phyloP scores from a whole-genome alignment of 2,329 filamentous ascomycete genomes.

The Hymenoscyphus linearis region DNA sequence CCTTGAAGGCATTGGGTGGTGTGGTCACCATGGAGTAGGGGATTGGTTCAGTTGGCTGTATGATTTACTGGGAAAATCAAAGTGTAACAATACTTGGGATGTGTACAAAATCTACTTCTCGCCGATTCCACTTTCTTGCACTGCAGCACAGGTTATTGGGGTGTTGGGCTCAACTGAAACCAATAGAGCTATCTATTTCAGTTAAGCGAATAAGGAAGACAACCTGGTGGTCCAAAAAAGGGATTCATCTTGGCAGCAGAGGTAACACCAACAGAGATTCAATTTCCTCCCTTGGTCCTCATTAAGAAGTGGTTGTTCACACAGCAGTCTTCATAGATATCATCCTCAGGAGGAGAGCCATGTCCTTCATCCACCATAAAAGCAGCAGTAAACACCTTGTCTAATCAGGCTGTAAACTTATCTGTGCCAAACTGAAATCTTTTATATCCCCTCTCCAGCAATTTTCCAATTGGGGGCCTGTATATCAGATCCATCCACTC shows the following conservation, averaged over 20 bases:
- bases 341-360: not conserved
- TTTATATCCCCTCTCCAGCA: too few relatives aligned
- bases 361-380: not conserved
- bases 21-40: slow-evolving; percentile 84
- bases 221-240: too few relatives aligned
- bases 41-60: slow-evolving; percentile 14
- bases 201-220: too few relatives aligned
- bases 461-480: not conserved
- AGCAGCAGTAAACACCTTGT: not conserved
- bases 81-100: slow-evolving; percentile 32
- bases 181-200: not conserved
- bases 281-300: not conserved
- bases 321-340: not conserved
- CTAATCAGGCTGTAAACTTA: not conserved
- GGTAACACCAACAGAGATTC: not conserved
- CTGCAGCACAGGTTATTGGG: not conserved
- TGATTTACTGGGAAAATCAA: slow-evolving; percentile 18
- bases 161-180: not conserved
- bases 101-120: slow-evolving; percentile 32
- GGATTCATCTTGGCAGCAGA: not conserved
- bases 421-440: too few relatives aligned
- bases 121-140: not conserved
- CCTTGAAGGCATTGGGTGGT: slow-evolving; percentile 88
- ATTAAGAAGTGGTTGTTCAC: not conserved
- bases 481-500: not conserved